These are phyloP conservation scores for Talaromyces proteolyticus DNA, from an alignment of 495 filamentous ascomycete species.

Conservation along the genomic window DNA sequence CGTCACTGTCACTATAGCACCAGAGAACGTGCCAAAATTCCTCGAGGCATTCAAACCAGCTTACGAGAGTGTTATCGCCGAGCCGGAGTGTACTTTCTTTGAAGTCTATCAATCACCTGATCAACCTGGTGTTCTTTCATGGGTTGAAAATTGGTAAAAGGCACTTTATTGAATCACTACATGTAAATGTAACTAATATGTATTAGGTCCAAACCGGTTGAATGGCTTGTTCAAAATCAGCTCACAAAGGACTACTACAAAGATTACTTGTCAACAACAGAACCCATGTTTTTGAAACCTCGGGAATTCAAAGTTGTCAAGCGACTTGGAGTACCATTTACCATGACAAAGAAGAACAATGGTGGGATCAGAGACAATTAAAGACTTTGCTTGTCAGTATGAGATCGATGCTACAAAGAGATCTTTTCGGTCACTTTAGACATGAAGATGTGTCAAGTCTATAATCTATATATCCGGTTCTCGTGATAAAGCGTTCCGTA, in stretches of 20 bases:
- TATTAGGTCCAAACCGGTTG: background rate
- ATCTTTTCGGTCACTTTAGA: no score
- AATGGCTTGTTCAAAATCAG: background rate
- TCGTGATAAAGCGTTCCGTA: no score
- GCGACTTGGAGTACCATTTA: background rate
- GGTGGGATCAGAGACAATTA: background rate
- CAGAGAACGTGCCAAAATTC: conserved; percentile 34
- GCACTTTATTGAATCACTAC: no score
- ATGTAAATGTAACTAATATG: conserved; percentile 1
- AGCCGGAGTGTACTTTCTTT: conserved; percentile 44
- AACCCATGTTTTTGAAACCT: background rate
- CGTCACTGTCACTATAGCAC: conserved; percentile 2
- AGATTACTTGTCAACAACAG: background rate
- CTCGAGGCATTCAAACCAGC: conserved; percentile 30
- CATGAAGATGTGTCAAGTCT: no score
- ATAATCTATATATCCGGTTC: no score
- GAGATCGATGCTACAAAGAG: no score
- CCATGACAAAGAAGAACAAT: background rate
- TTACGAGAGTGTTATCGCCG: conserved; percentile 34
- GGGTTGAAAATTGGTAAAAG: conserved; percentile 45
- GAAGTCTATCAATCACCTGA: conserved; percentile 35
- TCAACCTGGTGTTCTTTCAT: conserved; percentile 35
- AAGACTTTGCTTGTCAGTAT: no score
- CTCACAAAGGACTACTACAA: background rate
- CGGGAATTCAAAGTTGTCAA: background rate